Evolutionary conservation across 2,329 filamentous ascomycete genomes (phyloP), one percentile per base, ranked within the genome.

Genomic region (Ceratocystis diversiconidia): DNA sequence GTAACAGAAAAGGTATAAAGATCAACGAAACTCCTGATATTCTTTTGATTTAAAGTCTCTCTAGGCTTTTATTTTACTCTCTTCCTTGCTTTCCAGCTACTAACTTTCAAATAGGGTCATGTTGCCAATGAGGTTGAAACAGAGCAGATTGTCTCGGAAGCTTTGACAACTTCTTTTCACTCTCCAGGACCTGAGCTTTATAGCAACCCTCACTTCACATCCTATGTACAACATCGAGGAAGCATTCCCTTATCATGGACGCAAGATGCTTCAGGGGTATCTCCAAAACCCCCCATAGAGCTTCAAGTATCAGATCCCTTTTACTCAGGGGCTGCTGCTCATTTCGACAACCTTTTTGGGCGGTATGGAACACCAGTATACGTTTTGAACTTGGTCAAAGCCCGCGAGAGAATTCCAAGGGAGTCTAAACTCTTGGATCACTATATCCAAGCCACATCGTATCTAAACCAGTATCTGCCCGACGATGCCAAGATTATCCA

Each of bases 51-150:
- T 1, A 15, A 41, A 41, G 36, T 12, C 10, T 41, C 36, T 41
- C 48, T n/a, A 3, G n/a, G 48, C 17, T 22, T 52, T n/a, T 8
- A 7, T 28, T 30, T 10, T 2, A 30, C 5, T 1, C 19, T 36
- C 1, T 5, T 2, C n/a, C 15, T 57, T 32, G 12, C n/a, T 22
- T 46, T 2, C 19, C 28, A 25, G 12, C 36, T 15, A 25, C 61
- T 66, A 50, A 64, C n/a, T 2, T 62, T 60, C 65, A 63, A n/a
- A 17, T 59, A 79, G 73, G 92, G 94, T 15, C 95, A 95, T 73
- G 94, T 99, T 65, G 95, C 94, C 63, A 99, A 99, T 72, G 95
- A 99, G 75, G 94, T 99, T 28, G 95, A 99, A 76, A 97, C 94
- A 0, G 94, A 99, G 75, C 94, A 99, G 74, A 96, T 99, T 68